Base-by-base conservation (phyloP, 2,329 filamentous ascomycete species). In the Trichoderma cornu-damae region DNA sequence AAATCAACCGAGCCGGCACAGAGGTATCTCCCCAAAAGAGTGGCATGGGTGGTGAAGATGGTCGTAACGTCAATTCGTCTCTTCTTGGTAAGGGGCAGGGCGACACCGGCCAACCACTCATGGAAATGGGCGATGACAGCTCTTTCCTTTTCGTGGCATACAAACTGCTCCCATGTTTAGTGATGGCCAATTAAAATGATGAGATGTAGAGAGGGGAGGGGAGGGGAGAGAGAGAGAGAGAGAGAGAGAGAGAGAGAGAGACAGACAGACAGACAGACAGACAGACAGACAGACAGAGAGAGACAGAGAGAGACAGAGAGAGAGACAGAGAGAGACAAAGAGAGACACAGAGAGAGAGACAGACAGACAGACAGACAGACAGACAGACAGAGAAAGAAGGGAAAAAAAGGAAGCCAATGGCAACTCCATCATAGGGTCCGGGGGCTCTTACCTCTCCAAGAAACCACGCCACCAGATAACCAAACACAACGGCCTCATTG, bases 51-150 rank as follows among this genome's bases (percentile, higher is more conserved):
- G 40, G 94, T 99, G 78, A 97, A 97, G 72, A 97, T 97, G 64
- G 94, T 97, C 16, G 94, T 97, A 50, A 96, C 83, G 69, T 97
- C 94, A 73, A 97, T 97, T 68, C 89, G 88, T 61, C 94, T 86
- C 81, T 89, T 96, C 78, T 95, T 96, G 76, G 86, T 88, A 63
- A 97, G 81, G 24, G 94, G 94, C 32, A 97, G 80, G 50, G 90
- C 93, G 49, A 97, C 94, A 74, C 93, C 94, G 9, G 94, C 88
- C 56, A 99, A 83, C 94, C 94, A 99, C 75, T 99, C 94, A 78
- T 99, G 94, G 78, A 97, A 97, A 73, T 99, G 94, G 57, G 92
- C 94, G 72, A 97, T 94, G 63, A 99, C 90, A 3, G 94, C 94
- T 68, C 85, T 89, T 64, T 86, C 87, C 74, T 89, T 94, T 75